Base-by-base conservation (phyloP, 1,139 yeast genomes). In the Zygotorulaspora mrakii region DNA sequence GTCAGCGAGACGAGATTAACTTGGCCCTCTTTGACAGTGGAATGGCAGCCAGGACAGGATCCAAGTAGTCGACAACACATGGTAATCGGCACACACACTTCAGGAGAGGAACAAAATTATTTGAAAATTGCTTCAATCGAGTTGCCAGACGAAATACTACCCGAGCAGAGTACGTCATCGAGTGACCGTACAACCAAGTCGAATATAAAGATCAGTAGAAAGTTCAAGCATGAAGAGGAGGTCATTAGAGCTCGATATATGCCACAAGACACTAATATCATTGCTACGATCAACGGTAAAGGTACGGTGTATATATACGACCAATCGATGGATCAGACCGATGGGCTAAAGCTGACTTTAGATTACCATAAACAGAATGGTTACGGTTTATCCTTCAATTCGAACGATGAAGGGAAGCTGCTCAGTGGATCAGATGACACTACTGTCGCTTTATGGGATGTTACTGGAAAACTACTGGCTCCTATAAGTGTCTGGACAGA, bases 21-120 rank as follows among this genome's bases (percentile, higher is more conserved):
- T 7, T 84, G 94, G 94, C 94, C 94, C 1, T 80, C 89, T 3
- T 66, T 83, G 39, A 81, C 91, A 2, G 71, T 82, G 2, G 85
- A 83, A 63, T 83, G 91, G 87, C 64, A 82, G 12, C 88, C 88
- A 1, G 69, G 67, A 14, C 59, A 52, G 14, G 46, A 49, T 5
- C 35, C 43, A 1, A 37, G 43, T 3, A 50, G 53, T 5, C 57
- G 60, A 18, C 70, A 68, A 46, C 57, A 64, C 31, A 61, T 91
- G 41, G 61, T 89, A 16, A 64, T 89, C 29, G 95, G 96, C 9
- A 91, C 98, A 0, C 89, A 86, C 57, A 86, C 97, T 0, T 77
- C 89, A 1, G 94, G 87, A 2, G 80, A 77, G 42, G 94, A 81
- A 40, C 74, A 74, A 3, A 85, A 91, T 58, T 86, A 78, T 60